Evolutionary conservation across 495 filamentous ascomycete species (phyloP), one percentile per base, ranked within the genome.

Genomic region (Paragyromitra xinjiangensis): DNA sequence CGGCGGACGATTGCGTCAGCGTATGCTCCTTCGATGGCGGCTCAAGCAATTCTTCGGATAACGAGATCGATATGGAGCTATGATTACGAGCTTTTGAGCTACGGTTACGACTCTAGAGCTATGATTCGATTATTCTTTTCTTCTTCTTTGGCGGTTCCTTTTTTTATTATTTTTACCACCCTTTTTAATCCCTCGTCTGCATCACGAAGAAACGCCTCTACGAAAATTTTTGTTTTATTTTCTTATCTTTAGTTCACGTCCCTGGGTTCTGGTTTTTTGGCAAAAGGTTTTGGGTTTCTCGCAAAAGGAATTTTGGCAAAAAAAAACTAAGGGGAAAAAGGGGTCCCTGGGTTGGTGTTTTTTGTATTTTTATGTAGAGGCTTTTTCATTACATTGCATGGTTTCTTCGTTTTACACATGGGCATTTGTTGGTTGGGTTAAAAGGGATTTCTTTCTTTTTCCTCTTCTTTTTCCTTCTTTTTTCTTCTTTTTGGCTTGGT

Each of bases 21-120:
- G 59, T 71, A 1, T 37, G 59, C 42, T 63, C 64, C n/a, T 78
- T 22, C n/a, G 59, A 71, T 51, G 59, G 11, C 1, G 72, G n/a
- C 8, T 77, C 71, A 3, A 59, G 39, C 39, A 26, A 22, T n/a
- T 61, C 45, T 14, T 70, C 64, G 19, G 77, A 79, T 39, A 71
- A 79, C 14, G 77, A 79, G 44, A 71, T 79, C 55, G 76, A 78
- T 71, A 78, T 78, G 76, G 76, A 78, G 39, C 42, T 78, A 29
- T 78, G 62, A 77, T 22, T 45, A 11, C 45, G 45, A 19, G 9
- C 16, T 71, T 64, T 3, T 62, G 29, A 11, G 1, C 6, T 26
- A 34, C 22, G 8, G 12, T 58, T 39, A 39, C 56, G 56, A 37
- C 29, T 40, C 22, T 7, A 37, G 59, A 19, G 37, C 8, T 44